Conservation (phyloP, 495 filamentous ascomycete genomes). For the Penicillium crystallinum region DNA sequence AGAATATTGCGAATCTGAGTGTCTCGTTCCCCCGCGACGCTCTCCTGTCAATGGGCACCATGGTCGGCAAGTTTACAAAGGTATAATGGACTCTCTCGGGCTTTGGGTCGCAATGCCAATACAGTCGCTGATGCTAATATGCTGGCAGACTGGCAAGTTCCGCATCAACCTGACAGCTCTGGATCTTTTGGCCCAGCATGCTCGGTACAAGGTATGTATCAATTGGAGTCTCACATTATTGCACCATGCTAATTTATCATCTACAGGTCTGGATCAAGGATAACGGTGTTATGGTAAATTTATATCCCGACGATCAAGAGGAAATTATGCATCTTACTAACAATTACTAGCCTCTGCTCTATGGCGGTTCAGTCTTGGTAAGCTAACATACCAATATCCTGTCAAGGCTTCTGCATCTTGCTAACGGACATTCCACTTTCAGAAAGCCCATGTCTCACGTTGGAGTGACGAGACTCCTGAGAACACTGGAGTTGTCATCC, state of each 20-base stretch:
- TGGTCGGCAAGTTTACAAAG: conserved; percentile 51
- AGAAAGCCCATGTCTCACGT: conserved; percentile 77
- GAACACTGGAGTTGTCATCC: conserved; percentile 32
- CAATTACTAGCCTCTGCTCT: neutral
- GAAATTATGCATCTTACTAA: neutral
- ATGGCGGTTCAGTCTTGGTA: neutral
- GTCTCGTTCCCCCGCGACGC: conserved; percentile 72
- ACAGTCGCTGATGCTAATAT: conserved; percentile 6
- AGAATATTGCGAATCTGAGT: conserved; percentile 85
- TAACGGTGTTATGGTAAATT: conserved; percentile 66
- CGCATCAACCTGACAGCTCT: conserved; percentile 47
- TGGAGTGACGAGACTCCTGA: conserved; percentile 76
- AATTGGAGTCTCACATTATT: neutral
- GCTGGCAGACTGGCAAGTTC: conserved; percentile 84
- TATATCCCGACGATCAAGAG: neutral
- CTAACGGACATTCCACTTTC: neutral
- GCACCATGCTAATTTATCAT: neutral
- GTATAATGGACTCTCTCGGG: neutral
- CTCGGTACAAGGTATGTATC: conserved; percentile 65
- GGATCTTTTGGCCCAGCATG: conserved; percentile 79
- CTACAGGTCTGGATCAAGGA: conserved; percentile 70
- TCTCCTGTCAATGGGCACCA: conserved; percentile 80
- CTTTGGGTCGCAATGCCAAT: neutral
- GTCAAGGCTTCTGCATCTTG: neutral
- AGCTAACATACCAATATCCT: neutral